Percentiles rank a stretch among this genome's conserved stretches.
phyloP scores from a whole-genome alignment of 257 asterid species.

The Solanum phureja region DNA sequence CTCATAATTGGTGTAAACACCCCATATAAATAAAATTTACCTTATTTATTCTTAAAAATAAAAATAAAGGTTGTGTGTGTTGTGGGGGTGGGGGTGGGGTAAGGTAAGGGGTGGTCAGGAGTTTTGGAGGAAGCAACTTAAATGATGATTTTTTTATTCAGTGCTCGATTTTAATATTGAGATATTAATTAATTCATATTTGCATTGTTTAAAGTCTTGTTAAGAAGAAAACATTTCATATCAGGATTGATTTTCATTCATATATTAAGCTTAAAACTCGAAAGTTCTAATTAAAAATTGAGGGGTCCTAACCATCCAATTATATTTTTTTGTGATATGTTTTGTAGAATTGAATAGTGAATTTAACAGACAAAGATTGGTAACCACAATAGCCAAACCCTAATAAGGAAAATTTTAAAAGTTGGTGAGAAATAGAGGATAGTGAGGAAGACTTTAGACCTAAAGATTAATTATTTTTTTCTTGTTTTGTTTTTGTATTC shows the following conservation, averaged over 20 bases:
- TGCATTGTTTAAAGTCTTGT: neutral
- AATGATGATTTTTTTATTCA: neutral
- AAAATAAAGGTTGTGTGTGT: neutral
- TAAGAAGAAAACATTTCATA: neutral
- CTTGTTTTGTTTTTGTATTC: neutral
- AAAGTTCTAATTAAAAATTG: neutral
- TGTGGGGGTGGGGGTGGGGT: neutral
- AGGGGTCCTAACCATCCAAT: neutral
- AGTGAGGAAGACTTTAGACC: neutral
- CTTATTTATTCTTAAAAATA: neutral
- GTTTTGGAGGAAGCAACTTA: neutral
- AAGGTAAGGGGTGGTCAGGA: neutral
- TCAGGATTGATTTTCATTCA: neutral
- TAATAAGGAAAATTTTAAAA: neutral
- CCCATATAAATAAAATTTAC: neutral
- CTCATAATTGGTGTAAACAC: neutral
- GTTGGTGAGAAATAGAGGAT: neutral
- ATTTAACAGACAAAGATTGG: neutral
- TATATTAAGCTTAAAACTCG: neutral
- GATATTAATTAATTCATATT: neutral
- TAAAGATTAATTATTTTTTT: neutral
- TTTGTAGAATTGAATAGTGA: neutral
- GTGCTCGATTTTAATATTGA: neutral
- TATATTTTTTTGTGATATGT: neutral
- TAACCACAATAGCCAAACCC: neutral